Percentiles rank a stretch among this genome's conserved stretches.
Evolutionary conservation across 805 yeast genomes (phyloP).

Genomic region (Metahyphopichia silvanorum): DNA sequence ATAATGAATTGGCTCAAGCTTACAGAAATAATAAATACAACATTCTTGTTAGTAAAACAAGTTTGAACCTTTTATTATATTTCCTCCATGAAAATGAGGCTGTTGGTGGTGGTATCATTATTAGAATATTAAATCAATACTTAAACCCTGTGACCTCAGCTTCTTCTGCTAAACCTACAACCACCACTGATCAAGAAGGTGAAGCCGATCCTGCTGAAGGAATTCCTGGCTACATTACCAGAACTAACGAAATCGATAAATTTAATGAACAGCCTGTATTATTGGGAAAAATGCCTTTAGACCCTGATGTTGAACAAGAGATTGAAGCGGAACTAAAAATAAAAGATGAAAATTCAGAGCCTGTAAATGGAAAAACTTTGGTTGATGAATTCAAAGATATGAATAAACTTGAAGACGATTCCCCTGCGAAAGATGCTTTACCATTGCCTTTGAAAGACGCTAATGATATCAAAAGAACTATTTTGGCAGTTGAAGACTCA

Average conservation of each 20-base stretch:
- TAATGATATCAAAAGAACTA: constrained; percentile 74
- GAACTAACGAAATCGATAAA: constrained; percentile 49
- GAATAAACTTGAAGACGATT: constrained; percentile 53
- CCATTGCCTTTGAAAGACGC: constrained; percentile 87
- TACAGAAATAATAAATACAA: constrained; percentile 73
- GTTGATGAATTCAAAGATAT: constrained; percentile 39
- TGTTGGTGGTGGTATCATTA: constrained; percentile 84
- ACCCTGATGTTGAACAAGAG: constrained; percentile 80
- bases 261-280: constrained; percentile 72
- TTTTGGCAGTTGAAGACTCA: constrained; percentile 76
- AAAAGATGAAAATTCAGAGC: constrained; percentile 55
- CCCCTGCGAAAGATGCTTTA: constrained; percentile 70
- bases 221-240: constrained; percentile 41
- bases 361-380: constrained; percentile 34
- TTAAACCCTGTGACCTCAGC: constrained; percentile 51
- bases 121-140: constrained; percentile 82
- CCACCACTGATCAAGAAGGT: constrained; percentile 39
- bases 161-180: constrained; percentile 32
- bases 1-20: constrained; percentile 75
- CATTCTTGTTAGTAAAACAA: constrained; percentile 74
- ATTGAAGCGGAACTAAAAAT: constrained; percentile 78
- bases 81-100: constrained; percentile 90
- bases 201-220: constrained; percentile 53
- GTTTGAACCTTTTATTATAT: constrained; percentile 78
- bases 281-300: constrained; percentile 82